phyloP scores from a whole-genome alignment of 331 rosid genomes.

The Quercus tomentella region DNA sequence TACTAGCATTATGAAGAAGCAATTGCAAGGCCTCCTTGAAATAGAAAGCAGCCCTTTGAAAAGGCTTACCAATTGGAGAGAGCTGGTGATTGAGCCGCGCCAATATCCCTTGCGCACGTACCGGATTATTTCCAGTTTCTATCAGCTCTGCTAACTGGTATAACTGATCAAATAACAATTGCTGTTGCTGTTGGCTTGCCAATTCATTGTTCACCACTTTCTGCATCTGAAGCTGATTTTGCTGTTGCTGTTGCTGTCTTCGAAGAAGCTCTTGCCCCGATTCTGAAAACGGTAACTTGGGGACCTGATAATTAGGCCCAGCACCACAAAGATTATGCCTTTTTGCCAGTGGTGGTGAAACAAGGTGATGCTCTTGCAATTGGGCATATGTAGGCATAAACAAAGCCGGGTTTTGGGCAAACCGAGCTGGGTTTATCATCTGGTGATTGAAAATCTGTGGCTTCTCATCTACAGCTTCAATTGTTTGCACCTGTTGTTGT shows the following conservation, averaged over 20 bases:
- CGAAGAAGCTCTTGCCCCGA: constrained; percentile 49
- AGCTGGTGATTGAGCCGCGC: constrained; percentile 99
- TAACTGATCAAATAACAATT: constrained; percentile 59
- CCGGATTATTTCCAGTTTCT: constrained; percentile 62
- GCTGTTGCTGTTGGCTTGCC: constrained; percentile 66
- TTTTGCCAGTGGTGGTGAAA: constrained; percentile 54
- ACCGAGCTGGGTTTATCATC: constrained; percentile 53
- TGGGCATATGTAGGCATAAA: constrained; percentile 57
- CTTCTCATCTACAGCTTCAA: constrained; percentile 52
- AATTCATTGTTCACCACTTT: constrained; percentile 53
- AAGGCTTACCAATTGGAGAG: constrained; percentile 90
- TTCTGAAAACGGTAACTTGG: constrained; percentile 38
- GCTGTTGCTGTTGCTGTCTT: constrained; percentile 30
- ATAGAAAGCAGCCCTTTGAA: constrained; percentile 88
- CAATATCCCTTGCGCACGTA: constrained; percentile 99
- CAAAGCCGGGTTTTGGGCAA: constrained; percentile 43
- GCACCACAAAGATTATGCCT: constrained; percentile 43
- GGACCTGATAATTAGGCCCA: constrained; percentile 39
- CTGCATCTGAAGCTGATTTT: constrained; percentile 58
- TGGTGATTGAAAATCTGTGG: constrained; percentile 51
- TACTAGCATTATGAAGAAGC: constrained; percentile 41
- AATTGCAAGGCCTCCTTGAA: constrained; percentile 77
- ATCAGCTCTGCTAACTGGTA: constrained; percentile 79
- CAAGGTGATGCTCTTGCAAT: constrained; percentile 55
- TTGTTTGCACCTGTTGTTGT: constrained; percentile 26